Evolutionary conservation across 306 rosid genomes (phyloP).

Genomic region (Fragaria ananassa): DNA sequence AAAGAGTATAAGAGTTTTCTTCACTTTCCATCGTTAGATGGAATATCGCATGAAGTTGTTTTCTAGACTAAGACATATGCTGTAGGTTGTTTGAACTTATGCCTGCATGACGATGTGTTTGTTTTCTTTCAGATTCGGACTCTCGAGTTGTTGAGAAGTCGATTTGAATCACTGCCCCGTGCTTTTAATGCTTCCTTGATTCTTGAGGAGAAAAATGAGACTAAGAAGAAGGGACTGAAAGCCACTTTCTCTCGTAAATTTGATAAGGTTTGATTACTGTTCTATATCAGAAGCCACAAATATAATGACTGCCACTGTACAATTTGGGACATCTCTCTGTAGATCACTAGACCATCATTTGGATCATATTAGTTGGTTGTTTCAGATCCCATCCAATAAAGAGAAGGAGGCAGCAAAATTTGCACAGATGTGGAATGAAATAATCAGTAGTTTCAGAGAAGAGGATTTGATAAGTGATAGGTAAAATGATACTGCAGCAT

Average conservation of each 20-base stretch:
- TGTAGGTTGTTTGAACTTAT: slow-evolving; percentile 22
- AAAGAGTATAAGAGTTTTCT: background rate
- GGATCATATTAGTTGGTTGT: slow-evolving; percentile 16
- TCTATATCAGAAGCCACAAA: slow-evolving; percentile 21
- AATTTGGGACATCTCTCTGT: slow-evolving; percentile 4
- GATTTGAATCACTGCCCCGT: slow-evolving; percentile 80
- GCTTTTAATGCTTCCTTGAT: slow-evolving; percentile 81
- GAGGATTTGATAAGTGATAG: slow-evolving; percentile 86
- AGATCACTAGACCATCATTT: background rate
- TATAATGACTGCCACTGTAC: background rate
- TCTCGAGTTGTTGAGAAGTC: slow-evolving; percentile 74
- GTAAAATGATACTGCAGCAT: slow-evolving; percentile 33
- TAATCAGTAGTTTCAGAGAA: slow-evolving; percentile 81
- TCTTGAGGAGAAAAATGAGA: slow-evolving; percentile 53
- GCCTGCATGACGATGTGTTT: slow-evolving; percentile 21
- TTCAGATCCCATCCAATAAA: slow-evolving; percentile 57
- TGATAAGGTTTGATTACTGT: slow-evolving; percentile 59
- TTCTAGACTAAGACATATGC: background rate
- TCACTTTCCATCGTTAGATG: background rate
- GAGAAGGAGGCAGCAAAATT: slow-evolving; percentile 79
- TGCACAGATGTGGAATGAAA: slow-evolving; percentile 92
- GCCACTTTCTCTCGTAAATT: slow-evolving; percentile 63
- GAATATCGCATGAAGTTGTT: background rate
- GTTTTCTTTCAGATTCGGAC: slow-evolving; percentile 74
- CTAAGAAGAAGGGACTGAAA: slow-evolving; percentile 56